Evolutionary conservation across 495 filamentous ascomycete genomes (phyloP), one percentile per base, ranked within the genome.

Genomic region (Terfezia boudieri): DNA sequence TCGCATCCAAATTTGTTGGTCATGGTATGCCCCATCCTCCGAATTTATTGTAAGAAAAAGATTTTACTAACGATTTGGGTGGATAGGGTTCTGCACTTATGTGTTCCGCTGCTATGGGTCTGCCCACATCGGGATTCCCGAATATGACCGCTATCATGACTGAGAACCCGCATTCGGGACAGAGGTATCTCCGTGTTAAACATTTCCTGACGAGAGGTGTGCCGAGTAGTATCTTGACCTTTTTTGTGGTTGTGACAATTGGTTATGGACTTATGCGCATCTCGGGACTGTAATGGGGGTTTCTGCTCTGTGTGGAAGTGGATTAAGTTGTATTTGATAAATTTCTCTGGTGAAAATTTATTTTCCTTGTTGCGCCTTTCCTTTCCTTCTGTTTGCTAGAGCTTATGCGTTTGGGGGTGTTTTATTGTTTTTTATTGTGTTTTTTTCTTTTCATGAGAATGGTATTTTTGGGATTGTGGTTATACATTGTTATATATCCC

Each of bases 111-210:
- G 76, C 76, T 20, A 96, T 96, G 89, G 90, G 76, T 3, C 67
- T 99, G 66, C 90, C 90, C 11, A 99, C 90, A 0, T 87, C 82
- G 62, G 90, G 90, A 14, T 99, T 99, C 66, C 90, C 90, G 2
- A 99, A 99, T 63, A 99, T 99, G 90, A 99, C 90, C 55, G 90
- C 90, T 11, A 96, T 99, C 64, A 96, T 99, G 92, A 95, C 94
- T 73, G 90, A 99, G 70, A 87, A 96, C 58, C 73, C 82, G 0
- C 80, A 86, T 55, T 87, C 83, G 0, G 90, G 90, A 8, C 84
- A 93, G 67, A 73, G 90, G 22, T 99, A 99, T 66, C 74, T 99
- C 53, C 71, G 81, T 53, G 90, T 96, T 32, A 83, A 82, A 60
- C 90, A 99, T 64, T 99, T 99, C 69, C 80, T 99, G 56, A 86